Evolutionary conservation across 768 basidiomycete species (phyloP), one percentile per base, ranked within the genome.

Genomic region (Mrakia frigida): DNA sequence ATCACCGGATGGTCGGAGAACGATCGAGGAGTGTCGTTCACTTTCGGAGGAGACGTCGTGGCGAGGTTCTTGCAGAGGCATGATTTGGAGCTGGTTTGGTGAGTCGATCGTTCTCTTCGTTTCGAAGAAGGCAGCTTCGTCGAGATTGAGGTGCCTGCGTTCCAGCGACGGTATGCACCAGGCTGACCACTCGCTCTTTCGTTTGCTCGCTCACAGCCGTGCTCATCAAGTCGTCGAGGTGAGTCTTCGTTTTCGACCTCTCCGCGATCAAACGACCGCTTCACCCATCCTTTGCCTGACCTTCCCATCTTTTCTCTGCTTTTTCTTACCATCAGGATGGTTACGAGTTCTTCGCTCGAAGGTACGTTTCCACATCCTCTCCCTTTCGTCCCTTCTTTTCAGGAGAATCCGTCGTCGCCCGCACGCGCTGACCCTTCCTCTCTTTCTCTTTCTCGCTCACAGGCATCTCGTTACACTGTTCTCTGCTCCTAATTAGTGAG

Each of bases 281-380:
- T 21, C 23, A 28, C 28, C 33, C 50, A 16, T 61, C 35, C 0
- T 70, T 16, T 39, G 16, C 11, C 39, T 50, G 46, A 50, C 46
- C 43, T 41, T 11, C 39, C 6, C 39, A 11, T 11, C 39, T 16
- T 16, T 53, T 21, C 46, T 43, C 25, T 50, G 5, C 37, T 23
- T 25, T 25, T 50, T 67, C 31, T 18, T 50, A 2, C 16, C 9
- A n/a, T 77, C 53, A 73, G 73, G 79, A 79, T 50, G 79, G 79
- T 3, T 79, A 77, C 65, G 79, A 79, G 65, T 79, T 79, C 79
- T 79, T 78, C 37, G 79, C 79, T 52, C 75, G 77, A 28, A 65
- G n/a, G n/a, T n/a, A n/a, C n/a, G n/a, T n/a, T n/a, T n/a, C n/a
- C n/a, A n/a, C n/a, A n/a, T n/a, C n/a, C n/a, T n/a, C n/a, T n/a